Base-by-base conservation (phyloP, 179 eudicot species). In the Beta corolliflora region DNA sequence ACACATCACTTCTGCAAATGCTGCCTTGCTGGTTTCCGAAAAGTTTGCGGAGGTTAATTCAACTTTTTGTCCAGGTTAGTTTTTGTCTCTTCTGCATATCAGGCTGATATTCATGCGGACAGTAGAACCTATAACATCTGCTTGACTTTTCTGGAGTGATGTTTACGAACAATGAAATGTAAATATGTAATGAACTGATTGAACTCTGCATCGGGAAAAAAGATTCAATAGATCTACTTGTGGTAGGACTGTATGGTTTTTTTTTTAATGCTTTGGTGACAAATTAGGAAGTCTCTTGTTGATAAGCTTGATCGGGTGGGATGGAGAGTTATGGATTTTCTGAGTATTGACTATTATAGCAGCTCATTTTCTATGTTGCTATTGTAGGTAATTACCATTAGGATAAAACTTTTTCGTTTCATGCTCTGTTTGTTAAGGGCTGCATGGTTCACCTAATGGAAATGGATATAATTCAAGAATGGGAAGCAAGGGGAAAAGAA, bases 1-100 rank as follows among this genome's bases (percentile, higher is more conserved):
- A 96, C 80, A 90, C 99, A 65, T 93, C 99, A 84, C 92, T 96
- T 73, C 81, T 91, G 72, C 98, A 94, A 87, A 93, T 96, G 97
- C 93, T 96, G 71, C 99, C 99, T 18, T 87, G 88, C 88, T 96
- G 99, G 99, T 94, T 94, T 85, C 90, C 96, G 16, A 92, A 91
- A 89, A 87, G 88, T 83, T 85, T 94, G 46, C 87, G 97, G 85
- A 91, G 98, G 88, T 83, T 96, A 75, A 82, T 94, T 88, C 97
- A 96, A 87, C 94, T 96, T 79, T 94, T 91, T 91, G 93, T 96
- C 68, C 97, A 94, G 99, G 99, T 94, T 79, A 77, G 85, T 58
- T 54, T 81, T 45, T 59, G 59, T 60, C 7, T 77, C 60, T 73
- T 79, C 65, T 48, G 53, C 73, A 54, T 73, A 50, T 61, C 44